Conservation (phyloP, 2,329 filamentous ascomycete species). For the Colletotrichum sp. region DNA sequence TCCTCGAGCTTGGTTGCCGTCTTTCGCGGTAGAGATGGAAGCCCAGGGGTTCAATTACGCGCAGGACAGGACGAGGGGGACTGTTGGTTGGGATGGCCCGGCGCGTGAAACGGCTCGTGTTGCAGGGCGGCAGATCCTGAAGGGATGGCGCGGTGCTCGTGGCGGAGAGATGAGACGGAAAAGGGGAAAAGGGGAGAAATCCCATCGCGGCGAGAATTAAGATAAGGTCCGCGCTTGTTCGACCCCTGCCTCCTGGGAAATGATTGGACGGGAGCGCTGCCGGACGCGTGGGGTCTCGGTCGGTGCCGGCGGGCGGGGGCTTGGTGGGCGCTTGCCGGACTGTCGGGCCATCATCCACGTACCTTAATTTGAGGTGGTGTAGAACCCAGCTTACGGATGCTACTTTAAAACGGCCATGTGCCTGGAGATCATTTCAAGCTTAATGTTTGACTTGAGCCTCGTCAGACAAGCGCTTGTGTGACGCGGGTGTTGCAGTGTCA, state of each 20-base stretch:
- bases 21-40: background rate
- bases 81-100: constrained; percentile 1
- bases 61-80: background rate
- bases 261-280: background rate
- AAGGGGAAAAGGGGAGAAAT: background rate
- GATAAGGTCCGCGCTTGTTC: constrained; percentile 5
- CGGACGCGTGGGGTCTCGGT: background rate
- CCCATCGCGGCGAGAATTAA: background rate
- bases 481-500: background rate
- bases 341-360: background rate
- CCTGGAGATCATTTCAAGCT: constrained; percentile 1
- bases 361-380: background rate
- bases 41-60: background rate
- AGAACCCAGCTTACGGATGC: background rate
- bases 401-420: background rate
- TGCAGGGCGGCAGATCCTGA: constrained; percentile 15
- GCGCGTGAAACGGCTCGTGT: constrained; percentile 20
- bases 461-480: background rate
- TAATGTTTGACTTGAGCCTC: background rate
- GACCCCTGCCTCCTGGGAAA: background rate
- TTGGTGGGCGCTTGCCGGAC: background rate
- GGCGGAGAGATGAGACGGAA: constrained; percentile 17
- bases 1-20: background rate
- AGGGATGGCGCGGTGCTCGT: constrained; percentile 19
- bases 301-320: background rate